Base-by-base conservation (phyloP, 768 basidiomycete species). In the Strobilomyces confusus region DNA sequence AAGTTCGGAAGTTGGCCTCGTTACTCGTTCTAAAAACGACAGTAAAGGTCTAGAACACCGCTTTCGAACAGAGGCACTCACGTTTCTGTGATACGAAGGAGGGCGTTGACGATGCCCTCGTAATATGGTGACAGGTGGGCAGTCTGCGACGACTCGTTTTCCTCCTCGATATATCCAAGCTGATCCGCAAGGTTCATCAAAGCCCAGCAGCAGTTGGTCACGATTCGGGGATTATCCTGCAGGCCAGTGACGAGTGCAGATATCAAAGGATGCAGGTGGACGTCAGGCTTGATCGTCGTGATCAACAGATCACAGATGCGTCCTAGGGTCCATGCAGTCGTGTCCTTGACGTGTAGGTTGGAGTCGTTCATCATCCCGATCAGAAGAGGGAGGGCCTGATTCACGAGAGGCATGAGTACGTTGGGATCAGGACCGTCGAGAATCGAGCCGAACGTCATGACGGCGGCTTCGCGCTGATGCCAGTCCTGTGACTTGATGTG, bases 391-490 rank as follows among this genome's bases (percentile, higher is more conserved):
- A 99, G 79, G 1, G 97, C 97, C 69, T 98, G 94, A 58, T 89
- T 82, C 58, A 97, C 94, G 41, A 99, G 85, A 32, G 94, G 92
- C 20, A 84, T 87, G 47, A 99, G 82, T 25, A 93, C 86, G 32
- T 74, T 70, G 12, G 93, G 89, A 65, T 98, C 93, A 4, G 97
- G 97, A 2, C 97, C 97, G 58, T 98, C 95, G 29, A 98, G 81
- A 63, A 99, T 98, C 0, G 92, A 95, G 41, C 95, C 95, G 63
- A 98, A 99, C 19, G 95, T 86, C 95, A 98, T 99, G 51, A 98
- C 86, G 6, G 95, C 95, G 0, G 97, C 97, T 69, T 99, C 97
- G 38, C 97, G 92, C 51, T 85, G 78, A 65, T 91, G 92, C 97
- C 97, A 99, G 66, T 97, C 92, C 26, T 84, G 79, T 23, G 84